Base-by-base conservation (phyloP, 2,329 filamentous ascomycete genomes). In the Leptosphaerulina australis region DNA sequence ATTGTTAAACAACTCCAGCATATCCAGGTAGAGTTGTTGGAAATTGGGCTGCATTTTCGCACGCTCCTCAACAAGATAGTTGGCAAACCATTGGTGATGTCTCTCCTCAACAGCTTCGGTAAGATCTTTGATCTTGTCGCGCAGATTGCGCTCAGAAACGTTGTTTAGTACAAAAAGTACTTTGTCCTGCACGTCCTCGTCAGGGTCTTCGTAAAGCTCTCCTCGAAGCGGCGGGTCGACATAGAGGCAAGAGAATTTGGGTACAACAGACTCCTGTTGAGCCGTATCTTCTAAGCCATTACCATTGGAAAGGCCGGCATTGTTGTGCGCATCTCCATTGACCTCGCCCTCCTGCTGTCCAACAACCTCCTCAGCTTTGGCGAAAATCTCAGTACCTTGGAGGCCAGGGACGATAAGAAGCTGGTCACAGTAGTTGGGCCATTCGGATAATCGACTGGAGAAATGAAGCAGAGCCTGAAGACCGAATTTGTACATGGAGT, bases 1-100 rank as follows among this genome's bases (percentile, higher is more conserved):
- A 69, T 94, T 86, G 60, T 90, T 84, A 61, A 97, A 90, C 25
- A 91, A 83, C 47, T 88, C 88, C 53, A 99, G 83, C 41, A 99
- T 83, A 63, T 96, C 90, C 39, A 97, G 82, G 69, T 99, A 99
- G 17, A 99, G 84, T 52, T 88, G 83, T 63, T 99, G 94, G 67
- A 95, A 97, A 72, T 99, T 99, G 5, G 93, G 92, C 70, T 99
- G 93, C 79, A 96, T 87, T 74, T 97, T 97, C 24, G 93, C 95
- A 35, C 95, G 90, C 70, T 97, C 90, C 67, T 97, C 93, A 2
- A 99, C 94, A 8, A 99, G 80, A 67, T 97, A 96, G 37, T 86
- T 87, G 5, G 95, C 94, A 68, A 99, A 99, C 94, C 94, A 99
- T 68, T 95, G 91, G 65, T 95, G 89, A 70, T 97, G 88, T 60